Percentiles rank a stretch among this genome's conserved stretches.
These are phyloP conservation scores for Leptographium radiaticola DNA, from an alignment of 2,329 filamentous ascomycete genomes.

Conservation along the genomic window DNA sequence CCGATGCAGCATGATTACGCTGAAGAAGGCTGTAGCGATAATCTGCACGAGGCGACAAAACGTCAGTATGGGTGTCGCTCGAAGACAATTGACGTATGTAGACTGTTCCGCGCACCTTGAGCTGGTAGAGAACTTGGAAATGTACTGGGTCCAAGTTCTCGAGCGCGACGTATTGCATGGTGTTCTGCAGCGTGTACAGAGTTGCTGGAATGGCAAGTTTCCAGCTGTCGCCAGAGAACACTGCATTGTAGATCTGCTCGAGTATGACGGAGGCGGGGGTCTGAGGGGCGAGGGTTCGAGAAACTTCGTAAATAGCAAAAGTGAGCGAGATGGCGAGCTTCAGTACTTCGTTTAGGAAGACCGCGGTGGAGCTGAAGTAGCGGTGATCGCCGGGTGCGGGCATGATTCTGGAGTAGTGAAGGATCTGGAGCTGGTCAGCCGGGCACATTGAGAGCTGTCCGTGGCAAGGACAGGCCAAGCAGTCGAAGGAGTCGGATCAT, in stretches of 20 bases:
- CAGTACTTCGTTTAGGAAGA: constrained; percentile 85
- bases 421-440: constrained; percentile 17
- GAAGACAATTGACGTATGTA: not conserved
- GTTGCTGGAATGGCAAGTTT: constrained; percentile 81
- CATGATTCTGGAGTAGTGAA: constrained; percentile 94
- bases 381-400: constrained; percentile 69
- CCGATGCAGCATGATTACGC: constrained; percentile 61
- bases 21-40: constrained; percentile 78
- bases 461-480: not conserved
- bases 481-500: constrained; percentile 14
- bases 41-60: constrained; percentile 36
- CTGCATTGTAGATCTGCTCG: constrained; percentile 61
- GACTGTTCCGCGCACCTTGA: constrained; percentile 48
- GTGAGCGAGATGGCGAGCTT: constrained; percentile 80
- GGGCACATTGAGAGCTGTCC: too few relatives aligned
- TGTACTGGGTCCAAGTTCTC: constrained; percentile 85
- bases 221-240: constrained; percentile 88
- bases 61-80: not conserved
- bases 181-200: constrained; percentile 84
- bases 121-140: constrained; percentile 85
- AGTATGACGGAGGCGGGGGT: constrained; percentile 72
- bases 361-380: constrained; percentile 87
- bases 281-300: constrained; percentile 60
- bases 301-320: constrained; percentile 79
- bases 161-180: constrained; percentile 83